A percentile compares a stretch with the other conserved stretches of the same genome.
Conservation (phyloP, 352 stramenopile genomes). For the Phytophthora ramorum region DNA sequence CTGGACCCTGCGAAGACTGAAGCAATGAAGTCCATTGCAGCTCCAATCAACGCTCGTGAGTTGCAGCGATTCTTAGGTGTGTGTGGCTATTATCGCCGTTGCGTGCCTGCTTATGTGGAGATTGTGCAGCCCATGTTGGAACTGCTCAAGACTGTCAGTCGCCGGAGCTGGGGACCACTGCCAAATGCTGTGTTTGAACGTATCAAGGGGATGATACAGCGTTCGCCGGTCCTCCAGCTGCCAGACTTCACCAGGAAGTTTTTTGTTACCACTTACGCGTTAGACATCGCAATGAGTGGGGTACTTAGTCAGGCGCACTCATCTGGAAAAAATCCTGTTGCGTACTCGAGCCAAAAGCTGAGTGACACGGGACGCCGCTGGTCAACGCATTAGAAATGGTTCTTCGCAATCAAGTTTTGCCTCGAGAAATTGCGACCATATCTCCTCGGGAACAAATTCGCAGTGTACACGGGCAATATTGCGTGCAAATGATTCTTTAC, state of each 20-base stretch:
- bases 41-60: slow-evolving; percentile 1
- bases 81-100: slow-evolving; percentile 7
- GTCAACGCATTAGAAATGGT: slow-evolving; percentile 7
- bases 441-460: slow-evolving; percentile 1
- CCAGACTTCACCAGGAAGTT: background rate
- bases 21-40: background rate
- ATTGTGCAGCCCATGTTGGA: background rate
- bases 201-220: slow-evolving; percentile 5
- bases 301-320: slow-evolving; percentile 1
- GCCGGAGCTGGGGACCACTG: background rate
- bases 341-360: background rate
- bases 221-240: slow-evolving; percentile 2
- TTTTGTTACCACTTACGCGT: slow-evolving; percentile 13
- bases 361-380: slow-evolving; percentile 12
- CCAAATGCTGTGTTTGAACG: slow-evolving; percentile 1
- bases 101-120: background rate
- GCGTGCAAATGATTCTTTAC: slow-evolving; percentile 13
- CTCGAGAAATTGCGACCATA: slow-evolving; percentile 12
- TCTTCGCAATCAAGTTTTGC: slow-evolving; percentile 16
- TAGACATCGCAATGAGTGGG: slow-evolving; percentile 5
- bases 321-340: slow-evolving; percentile 1
- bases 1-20: slow-evolving; percentile 10
- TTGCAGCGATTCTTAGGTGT: slow-evolving; percentile 3
- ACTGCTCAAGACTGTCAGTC: slow-evolving; percentile 1
- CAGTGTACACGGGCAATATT: slow-evolving; percentile 13